Percentiles rank a stretch among this genome's conserved stretches.
Conservation (phyloP, 1,284 basidiomycete species). For the Cerrena zonata region DNA sequence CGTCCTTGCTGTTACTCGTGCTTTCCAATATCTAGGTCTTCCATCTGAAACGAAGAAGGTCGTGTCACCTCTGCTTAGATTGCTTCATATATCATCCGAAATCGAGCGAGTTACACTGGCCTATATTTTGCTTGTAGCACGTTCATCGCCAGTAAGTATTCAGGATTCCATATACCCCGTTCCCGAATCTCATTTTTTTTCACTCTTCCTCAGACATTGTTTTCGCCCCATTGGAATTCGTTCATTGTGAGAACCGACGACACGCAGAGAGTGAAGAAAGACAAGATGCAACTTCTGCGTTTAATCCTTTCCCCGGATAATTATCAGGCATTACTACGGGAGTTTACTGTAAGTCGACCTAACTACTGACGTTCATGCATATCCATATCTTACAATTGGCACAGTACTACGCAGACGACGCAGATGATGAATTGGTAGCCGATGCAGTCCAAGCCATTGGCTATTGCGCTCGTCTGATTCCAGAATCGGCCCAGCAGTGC, state of each 20-base stretch:
- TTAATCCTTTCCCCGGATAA: slow-evolving; percentile 63
- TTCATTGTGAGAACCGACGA: slow-evolving; percentile 72
- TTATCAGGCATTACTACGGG: slow-evolving; percentile 64
- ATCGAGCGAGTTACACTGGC: slow-evolving; percentile 69
- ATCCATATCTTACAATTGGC: neutral
- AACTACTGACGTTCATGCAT: neutral
- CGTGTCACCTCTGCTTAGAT: slow-evolving; percentile 62
- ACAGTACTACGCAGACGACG: slow-evolving; percentile 73
- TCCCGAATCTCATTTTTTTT: neutral
- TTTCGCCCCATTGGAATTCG: slow-evolving; percentile 47
- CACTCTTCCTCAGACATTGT: slow-evolving; percentile 36
- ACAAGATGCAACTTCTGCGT: slow-evolving; percentile 71
- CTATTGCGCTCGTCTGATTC: slow-evolving; percentile 60
- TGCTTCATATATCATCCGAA: slow-evolving; percentile 60
- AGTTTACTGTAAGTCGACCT: slow-evolving; percentile 64
- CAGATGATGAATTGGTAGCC: slow-evolving; percentile 63
- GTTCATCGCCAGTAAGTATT: slow-evolving; percentile 53
- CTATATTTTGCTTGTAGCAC: slow-evolving; percentile 62
- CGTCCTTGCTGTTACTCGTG: slow-evolving; percentile 64
- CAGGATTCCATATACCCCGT: neutral
- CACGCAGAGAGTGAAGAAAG: slow-evolving; percentile 54
- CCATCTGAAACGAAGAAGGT: slow-evolving; percentile 50
- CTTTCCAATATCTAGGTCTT: slow-evolving; percentile 72
- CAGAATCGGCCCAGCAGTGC: slow-evolving; percentile 65
- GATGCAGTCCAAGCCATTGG: slow-evolving; percentile 77